Percentiles rank a stretch among this genome's conserved stretches.
Conservation (phyloP, 345 rosid species). For the Zanthoxylum bungeanum region DNA sequence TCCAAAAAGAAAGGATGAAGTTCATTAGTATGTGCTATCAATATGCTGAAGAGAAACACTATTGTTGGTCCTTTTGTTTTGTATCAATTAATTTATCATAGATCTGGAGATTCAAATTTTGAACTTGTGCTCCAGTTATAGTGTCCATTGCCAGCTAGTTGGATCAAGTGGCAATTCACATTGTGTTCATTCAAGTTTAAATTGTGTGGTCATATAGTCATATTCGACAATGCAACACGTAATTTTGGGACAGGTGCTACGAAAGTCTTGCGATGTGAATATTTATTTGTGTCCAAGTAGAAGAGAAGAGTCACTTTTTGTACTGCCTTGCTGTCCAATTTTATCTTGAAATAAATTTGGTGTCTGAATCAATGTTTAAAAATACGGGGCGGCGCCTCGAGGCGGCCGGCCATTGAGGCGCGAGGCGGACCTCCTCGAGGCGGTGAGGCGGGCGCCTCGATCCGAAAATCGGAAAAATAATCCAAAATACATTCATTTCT, state of each 20-base stretch:
- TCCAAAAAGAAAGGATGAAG: not conserved
- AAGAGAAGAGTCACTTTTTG: not conserved
- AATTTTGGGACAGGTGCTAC: not conserved
- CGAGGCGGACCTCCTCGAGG: too few species aligned
- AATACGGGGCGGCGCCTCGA: too few species aligned
- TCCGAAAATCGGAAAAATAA: too few species aligned
- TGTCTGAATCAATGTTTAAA: too few species aligned
- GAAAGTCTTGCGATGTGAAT: not conserved
- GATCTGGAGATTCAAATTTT: too few species aligned
- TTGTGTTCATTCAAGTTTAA: not conserved
- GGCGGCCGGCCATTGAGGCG: too few species aligned
- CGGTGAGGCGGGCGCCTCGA: too few species aligned
- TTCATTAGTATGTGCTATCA: not conserved
- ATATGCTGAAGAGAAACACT: not conserved
- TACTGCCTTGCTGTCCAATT: not conserved
- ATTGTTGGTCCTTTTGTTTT: too few species aligned
- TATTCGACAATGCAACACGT: not conserved
- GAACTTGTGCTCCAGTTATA: not conserved
- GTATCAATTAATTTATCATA: too few species aligned
- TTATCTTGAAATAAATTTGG: not conserved
- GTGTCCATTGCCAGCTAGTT: not conserved
- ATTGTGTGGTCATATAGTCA: not conserved
- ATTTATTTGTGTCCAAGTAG: not conserved
- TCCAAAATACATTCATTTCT: too few species aligned
- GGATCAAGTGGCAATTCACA: not conserved